phyloP scores from a whole-genome alignment of 768 basidiomycete genomes.

The Phanerodontia chrysosporium region DNA sequence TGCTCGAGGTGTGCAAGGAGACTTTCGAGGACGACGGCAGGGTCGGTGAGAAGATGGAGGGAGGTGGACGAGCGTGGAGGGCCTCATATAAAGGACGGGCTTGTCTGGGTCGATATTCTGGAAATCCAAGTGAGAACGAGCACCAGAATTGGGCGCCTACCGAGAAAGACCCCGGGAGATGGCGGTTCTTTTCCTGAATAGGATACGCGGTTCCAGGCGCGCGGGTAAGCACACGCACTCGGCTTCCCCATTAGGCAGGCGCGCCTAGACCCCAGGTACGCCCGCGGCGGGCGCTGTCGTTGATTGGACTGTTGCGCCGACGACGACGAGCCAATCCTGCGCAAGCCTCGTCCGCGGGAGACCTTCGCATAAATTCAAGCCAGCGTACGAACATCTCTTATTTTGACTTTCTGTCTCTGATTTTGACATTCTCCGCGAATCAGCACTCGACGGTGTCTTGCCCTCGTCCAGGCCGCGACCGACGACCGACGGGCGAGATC shows the following conservation, averaged over 20 bases:
- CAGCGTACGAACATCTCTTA: background rate
- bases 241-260: background rate
- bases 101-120: background rate
- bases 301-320: background rate
- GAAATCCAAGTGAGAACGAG: background rate
- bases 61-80: background rate
- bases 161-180: background rate
- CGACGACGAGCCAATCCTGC: background rate
- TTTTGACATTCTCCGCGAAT: background rate
- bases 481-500: background rate
- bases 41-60: background rate
- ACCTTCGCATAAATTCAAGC: background rate
- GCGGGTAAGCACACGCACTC: background rate
- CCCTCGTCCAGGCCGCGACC: background rate
- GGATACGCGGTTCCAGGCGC: background rate
- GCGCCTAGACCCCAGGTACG: constrained; percentile 1
- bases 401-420: background rate
- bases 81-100: background rate
- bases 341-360: background rate
- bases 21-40: background rate
- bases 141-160: constrained; percentile 1
- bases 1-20: background rate
- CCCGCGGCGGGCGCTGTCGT: background rate
- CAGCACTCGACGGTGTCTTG: background rate
- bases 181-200: background rate